phyloP scores from a whole-genome alignment of 2,329 filamentous ascomycete species.

The Botrytis deweyae region DNA sequence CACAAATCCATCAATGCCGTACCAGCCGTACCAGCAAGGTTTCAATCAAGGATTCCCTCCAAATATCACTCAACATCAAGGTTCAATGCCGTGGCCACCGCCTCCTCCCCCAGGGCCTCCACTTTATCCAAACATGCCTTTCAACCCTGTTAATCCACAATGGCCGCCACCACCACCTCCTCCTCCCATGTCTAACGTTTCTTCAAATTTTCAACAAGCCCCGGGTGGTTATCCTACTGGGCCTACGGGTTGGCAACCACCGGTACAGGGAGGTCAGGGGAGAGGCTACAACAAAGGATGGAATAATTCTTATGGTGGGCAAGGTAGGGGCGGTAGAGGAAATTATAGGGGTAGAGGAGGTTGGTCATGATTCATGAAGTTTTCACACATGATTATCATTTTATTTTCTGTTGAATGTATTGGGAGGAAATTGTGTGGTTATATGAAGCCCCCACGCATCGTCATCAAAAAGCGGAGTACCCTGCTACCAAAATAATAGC shows the following conservation, averaged over 20 bases:
- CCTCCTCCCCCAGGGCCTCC: constrained; percentile 33
- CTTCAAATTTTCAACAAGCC: constrained; percentile 26
- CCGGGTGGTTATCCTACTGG: constrained; percentile 28
- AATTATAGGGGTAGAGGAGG: constrained; percentile 34
- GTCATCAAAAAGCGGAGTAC: constrained; percentile 21
- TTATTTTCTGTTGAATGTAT: neutral
- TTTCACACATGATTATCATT: neutral
- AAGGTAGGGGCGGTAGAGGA: constrained; percentile 34
- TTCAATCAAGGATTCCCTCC: constrained; percentile 34
- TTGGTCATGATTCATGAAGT: constrained; percentile 28
- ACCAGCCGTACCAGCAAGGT: constrained; percentile 27
- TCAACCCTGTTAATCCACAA: constrained; percentile 19
- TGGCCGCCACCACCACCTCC: constrained; percentile 25
- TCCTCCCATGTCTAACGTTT: constrained; percentile 17
- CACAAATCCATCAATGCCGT: constrained; percentile 25
- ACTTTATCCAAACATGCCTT: constrained; percentile 26
- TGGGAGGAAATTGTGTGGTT: neutral
- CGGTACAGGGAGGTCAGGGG: constrained; percentile 24
- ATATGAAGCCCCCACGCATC: constrained; percentile 18
- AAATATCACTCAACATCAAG: constrained; percentile 25
- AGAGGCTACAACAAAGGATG: constrained; percentile 33
- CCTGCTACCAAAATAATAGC: constrained; percentile 22
- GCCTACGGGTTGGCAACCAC: constrained; percentile 33
- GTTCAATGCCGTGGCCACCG: constrained; percentile 24
- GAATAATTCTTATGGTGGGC: constrained; percentile 28